Base-by-base conservation (phyloP, 1,139 yeast species). In the Geotrichum reessii region DNA sequence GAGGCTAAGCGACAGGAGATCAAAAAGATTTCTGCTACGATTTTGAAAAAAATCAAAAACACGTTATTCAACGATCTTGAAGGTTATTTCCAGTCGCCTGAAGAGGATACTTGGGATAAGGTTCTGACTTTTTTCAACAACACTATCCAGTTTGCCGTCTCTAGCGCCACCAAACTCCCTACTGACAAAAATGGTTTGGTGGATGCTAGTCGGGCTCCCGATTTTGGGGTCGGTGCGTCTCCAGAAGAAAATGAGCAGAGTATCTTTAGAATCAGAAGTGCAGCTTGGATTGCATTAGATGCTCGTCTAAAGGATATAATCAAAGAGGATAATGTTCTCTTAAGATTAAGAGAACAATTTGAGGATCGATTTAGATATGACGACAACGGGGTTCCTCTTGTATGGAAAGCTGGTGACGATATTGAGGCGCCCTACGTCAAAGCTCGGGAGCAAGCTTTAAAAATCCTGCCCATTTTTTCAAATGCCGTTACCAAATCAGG, bases 331-430 rank as follows among this genome's bases (percentile, higher is more conserved):
- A 67, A 68, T 47, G 73, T 76, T 4, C 64, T 72, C 37, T 63
- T 65, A 56, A 61, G 71, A 21, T 67, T 76, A 54, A 70, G 76
- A 17, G 78, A 81, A 58, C 76, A 81, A 62, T 93, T 93, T 73
- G 98, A 92, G 67, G 89, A 85, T 61, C 76, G 76, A 58, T 93
- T 93, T 75, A 79, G 95, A 65, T 93, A 87, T 70, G 97, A 91
- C 71, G 84, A 81, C 52, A 81, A 85, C 63, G 96, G 95, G 4
- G 74, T 90, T 47, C 99, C 99, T 6, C 80, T 83, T 56, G 78
- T 92, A 53, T 93, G 96, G 86, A 85, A 83, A 63, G 84, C 84
- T 60, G 81, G 85, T 47, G 78, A 77, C 50, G 96, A 92, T 66
- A 81, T 93, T 58, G 96, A 91, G 62, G 72, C 74, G 2, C 80